Evolutionary conservation across 805 yeast species (phyloP), one percentile per base, ranked within the genome.

Genomic region (Candida sithepensis): DNA sequence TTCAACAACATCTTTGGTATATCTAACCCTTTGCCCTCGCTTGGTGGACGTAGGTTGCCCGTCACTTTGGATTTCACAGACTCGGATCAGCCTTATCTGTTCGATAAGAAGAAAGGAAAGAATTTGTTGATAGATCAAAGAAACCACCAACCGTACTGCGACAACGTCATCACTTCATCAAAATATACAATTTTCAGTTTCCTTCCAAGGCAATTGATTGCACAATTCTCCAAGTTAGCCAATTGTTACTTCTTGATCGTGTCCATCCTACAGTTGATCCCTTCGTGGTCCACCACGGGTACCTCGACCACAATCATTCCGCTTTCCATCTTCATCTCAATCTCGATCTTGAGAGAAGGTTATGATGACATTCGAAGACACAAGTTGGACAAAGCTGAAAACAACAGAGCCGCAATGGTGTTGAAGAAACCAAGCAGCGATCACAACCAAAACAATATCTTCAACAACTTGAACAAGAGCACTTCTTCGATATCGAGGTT

Each of bases 271-370:
- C 99, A 94, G 64, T 84, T 92, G 91, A 84, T 94, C 42, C 98
- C 99, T 0, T 81, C 90, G 2, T 94, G 97, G 97, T 88, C 97
- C 1, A 89, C 99, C 5, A 94, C 99, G 0, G 99, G 98, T 50
- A 85, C 90, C 12, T 89, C 82, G 62, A 94, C 98, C 3, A 94
- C 99, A 2, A 92, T 94, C 57, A 76, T 91, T 37, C 98, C 99
- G 2, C 72, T 94, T 48, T 70, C 84, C 65, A 77, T 94, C 5
- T 94, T 94, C 65, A 88, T 94, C 69, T 73, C 88, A 7, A 87
- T 94, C 23, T 88, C 98, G 0, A 90, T 92, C 68, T 78, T 85
- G 8, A 78, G 98, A 55, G 99, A 94, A 68, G 99, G 95, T 0
- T 91, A 75, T 65, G 99, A 94, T 65, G 99, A 94, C 68, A 83